Percentiles rank a stretch among this genome's conserved stretches.
These are phyloP conservation scores for Acanthamoeba triangularis DNA, from an alignment of 208 protist genomes.

Conservation along the genomic window DNA sequence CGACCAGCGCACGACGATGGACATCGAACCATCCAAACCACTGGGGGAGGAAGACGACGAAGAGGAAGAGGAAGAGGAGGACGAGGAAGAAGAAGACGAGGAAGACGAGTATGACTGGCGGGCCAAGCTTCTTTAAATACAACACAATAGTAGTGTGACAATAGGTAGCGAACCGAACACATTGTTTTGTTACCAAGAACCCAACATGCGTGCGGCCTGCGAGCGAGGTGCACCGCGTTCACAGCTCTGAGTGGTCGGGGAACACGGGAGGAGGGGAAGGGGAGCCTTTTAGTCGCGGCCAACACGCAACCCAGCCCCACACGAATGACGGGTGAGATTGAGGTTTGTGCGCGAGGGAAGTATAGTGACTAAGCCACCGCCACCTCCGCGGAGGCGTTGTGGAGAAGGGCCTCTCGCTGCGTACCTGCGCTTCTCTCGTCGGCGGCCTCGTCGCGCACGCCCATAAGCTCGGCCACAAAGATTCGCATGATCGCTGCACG, in stretches of 20 bases:
- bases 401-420: background rate
- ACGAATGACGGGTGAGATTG: too few species aligned
- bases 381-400: background rate
- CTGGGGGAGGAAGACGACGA: background rate
- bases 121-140: background rate
- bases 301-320: too few species aligned
- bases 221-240: too few species aligned
- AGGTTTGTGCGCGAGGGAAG: too few species aligned
- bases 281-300: too few species aligned
- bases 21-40: background rate
- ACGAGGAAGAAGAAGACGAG: background rate
- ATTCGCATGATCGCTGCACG: constrained; percentile 8
- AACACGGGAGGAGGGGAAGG: too few species aligned
- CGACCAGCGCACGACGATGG: too few species aligned
- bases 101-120: constrained; percentile 10
- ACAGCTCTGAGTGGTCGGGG: too few species aligned
- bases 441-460: background rate
- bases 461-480: constrained; percentile 7
- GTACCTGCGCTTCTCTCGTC: background rate
- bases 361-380: background rate
- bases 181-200: too few species aligned
- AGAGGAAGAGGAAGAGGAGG: background rate
- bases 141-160: too few species aligned
- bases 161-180: too few species aligned
- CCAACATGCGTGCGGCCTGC: too few species aligned